Base-by-base conservation (phyloP, 2,329 filamentous ascomycete genomes). In the Metarhizium sp. region DNA sequence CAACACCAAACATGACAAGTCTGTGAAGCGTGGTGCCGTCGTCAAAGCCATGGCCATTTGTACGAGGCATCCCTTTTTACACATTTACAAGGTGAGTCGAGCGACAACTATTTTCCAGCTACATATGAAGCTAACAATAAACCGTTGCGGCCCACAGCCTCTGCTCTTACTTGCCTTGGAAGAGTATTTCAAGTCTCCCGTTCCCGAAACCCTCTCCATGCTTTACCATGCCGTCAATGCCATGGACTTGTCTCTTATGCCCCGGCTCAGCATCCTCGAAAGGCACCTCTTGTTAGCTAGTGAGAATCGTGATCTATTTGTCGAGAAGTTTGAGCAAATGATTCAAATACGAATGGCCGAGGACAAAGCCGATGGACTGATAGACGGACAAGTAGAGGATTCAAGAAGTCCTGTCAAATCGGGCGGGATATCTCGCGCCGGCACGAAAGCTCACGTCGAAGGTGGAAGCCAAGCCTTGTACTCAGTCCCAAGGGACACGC, bases 1-100 rank as follows among this genome's bases (percentile, higher is more conserved):
- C 63, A 97, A 99, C 70, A 99, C 92, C 7, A 97, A 97, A 71
- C 90, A 95, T 69, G 94, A 99, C 75, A 92, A 89, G 66, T 87
- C 87, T 20, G 90, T 90, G 50, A 95, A 94, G 73, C 86, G 94
- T 79, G 94, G 94, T 57, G 94, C 94, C 20, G 81, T 96, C 51
- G 92, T 97, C 57, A 97, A 97, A 69, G 90, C 94, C 46, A 99
- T 99, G 94, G 94, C 94, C 34, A 96, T 99, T 62, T 99, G 94
- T 76, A 99, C 94, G 7, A 80, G 94, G 47, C 94, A 99, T 75
- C 92, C 94, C 3, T 99, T 99, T 71, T 75, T 99, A 62, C 94
- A 99, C 72, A 99, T 99, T 60, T 99, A 99, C 76, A 99, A 99
- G 81, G 88, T 87, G 69, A 61, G 76, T 68, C 56, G 42, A 45